These are phyloP conservation scores for Reticulascus tulasneorum DNA, from an alignment of 2,329 filamentous ascomycete species.

Conservation along the genomic window DNA sequence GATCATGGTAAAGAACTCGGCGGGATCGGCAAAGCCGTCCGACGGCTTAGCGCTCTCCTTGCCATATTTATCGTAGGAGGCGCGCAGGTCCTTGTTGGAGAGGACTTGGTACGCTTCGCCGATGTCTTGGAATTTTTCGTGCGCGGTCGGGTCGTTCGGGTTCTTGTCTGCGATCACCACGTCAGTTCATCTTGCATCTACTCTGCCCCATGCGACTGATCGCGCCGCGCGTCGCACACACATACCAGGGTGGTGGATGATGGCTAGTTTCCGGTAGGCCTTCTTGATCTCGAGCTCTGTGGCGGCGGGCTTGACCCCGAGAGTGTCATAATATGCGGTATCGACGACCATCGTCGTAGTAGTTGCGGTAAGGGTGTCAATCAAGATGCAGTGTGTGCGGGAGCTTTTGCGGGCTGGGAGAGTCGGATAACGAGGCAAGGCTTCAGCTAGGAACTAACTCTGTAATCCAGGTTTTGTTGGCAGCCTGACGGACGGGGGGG, in stretches of 20 bases:
- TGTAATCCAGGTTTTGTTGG: too few relatives aligned
- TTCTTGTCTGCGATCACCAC: slow-evolving; percentile 73
- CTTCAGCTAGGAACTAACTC: too few relatives aligned
- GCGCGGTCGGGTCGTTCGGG: slow-evolving; percentile 88
- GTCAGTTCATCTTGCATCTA: slow-evolving; percentile 1
- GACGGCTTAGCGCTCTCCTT: slow-evolving; percentile 90
- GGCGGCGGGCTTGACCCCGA: slow-evolving; percentile 80
- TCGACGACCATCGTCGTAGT: slow-evolving; percentile 73
- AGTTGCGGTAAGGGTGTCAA: too few relatives aligned
- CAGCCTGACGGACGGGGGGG: too few relatives aligned
- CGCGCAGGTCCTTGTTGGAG: slow-evolving; percentile 79
- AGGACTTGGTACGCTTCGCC: slow-evolving; percentile 75
- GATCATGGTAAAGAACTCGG: slow-evolving; percentile 98
- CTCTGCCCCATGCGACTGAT: too few relatives aligned
- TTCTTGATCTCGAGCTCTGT: slow-evolving; percentile 95
- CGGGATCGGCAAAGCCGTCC: slow-evolving; percentile 90
- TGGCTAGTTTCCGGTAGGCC: slow-evolving; percentile 91
- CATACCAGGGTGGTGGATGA: slow-evolving; percentile 83
- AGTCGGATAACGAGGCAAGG: too few relatives aligned
- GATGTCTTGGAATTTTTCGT: slow-evolving; percentile 90
- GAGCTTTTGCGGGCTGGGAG: too few relatives aligned
- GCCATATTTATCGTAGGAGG: slow-evolving; percentile 93
- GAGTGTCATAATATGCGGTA: slow-evolving; percentile 81
- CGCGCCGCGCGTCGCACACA: too few relatives aligned
- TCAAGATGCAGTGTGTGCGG: too few relatives aligned